Evolutionary conservation across 1,139 yeast species (phyloP).

Genomic region (Insectozyma bohioensis): DNA sequence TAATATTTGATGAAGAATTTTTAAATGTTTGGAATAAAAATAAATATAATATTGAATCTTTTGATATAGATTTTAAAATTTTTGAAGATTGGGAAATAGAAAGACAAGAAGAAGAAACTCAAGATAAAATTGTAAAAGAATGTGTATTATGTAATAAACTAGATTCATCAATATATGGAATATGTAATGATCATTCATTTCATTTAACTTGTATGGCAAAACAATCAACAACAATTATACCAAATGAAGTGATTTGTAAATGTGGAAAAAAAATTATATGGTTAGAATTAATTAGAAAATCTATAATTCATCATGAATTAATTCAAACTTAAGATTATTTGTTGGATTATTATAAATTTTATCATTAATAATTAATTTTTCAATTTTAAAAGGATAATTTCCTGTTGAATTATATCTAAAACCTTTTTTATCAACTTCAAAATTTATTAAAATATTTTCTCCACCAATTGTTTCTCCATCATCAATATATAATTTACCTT

Average conservation of each 20-base stretch:
- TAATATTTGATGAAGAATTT: slow-evolving; percentile 32
- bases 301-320: slow-evolving; percentile 37
- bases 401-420: neutral
- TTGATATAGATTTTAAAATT: slow-evolving; percentile 13
- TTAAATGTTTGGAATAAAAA: slow-evolving; percentile 28
- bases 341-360: slow-evolving; percentile 25
- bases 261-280: slow-evolving; percentile 41
- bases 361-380: slow-evolving; percentile 49
- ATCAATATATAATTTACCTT: slow-evolving; percentile 65
- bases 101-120: neutral
- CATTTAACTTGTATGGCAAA: slow-evolving; percentile 49
- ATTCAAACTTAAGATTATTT: slow-evolving; percentile 51
- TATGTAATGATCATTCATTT: slow-evolving; percentile 36
- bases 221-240: slow-evolving; percentile 26
- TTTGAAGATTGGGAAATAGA: slow-evolving; percentile 9
- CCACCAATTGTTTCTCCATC: slow-evolving; percentile 70
- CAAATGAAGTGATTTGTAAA: slow-evolving; percentile 37
- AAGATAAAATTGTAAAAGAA: neutral
- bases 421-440: slow-evolving; percentile 20
- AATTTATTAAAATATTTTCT: slow-evolving; percentile 20
- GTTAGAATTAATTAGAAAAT: slow-evolving; percentile 37
- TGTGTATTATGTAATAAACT: slow-evolving; percentile 1
- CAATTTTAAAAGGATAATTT: slow-evolving; percentile 34
- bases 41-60: slow-evolving; percentile 23
- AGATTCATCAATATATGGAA: slow-evolving; percentile 15